Evolutionary conservation across 1,139 yeast species (phyloP), one percentile per base, ranked within the genome.

Genomic region (Geotrichum cucujoidarum): DNA sequence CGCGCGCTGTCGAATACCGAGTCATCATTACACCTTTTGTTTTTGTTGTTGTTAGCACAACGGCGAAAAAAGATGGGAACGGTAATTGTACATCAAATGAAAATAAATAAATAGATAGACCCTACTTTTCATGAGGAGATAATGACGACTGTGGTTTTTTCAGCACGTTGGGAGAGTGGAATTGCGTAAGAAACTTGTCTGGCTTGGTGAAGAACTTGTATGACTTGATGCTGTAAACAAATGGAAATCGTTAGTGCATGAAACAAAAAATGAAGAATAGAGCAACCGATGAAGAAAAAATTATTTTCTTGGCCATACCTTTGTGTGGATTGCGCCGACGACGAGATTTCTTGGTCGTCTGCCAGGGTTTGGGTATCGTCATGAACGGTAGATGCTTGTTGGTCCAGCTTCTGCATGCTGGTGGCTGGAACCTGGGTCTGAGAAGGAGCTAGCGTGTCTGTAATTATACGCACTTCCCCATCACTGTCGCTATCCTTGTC

Each of bases 181-280:
- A 41, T 7, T 41, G 45, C 2, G 45, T 16, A 13, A 41, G 32
- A 18, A 41, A 41, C 2, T 33, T 41, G 21, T 13, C 17, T 10
- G 45, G 45, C 24, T 41, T 41, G 21, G 18, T 11, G 27, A 22
- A 41, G 24, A 41, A 41, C n/a, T 24, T 41, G 22, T 22, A 41
- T 8, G 39, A 16, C 24, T 33, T 33, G 25, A n/a, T 4, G 5
- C 37, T 30, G 27, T 14, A 16, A 8, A 16, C 13, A 16, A 13
- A 17, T 14, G 14, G 25, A n/a, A n/a, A n/a, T n/a, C n/a, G 40
- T 13, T 5, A 25, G 29, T 25, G n/a, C n/a, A 16, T 8, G 14
- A 8, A 5, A 11, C 5, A 24, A 14, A 20, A n/a, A 10, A 21
- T n/a, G n/a, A 7, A 36, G 10, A n/a, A 18, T 6, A 13, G 14